Conservation (phyloP, 192 early-diverging fungal genomes). For the Umbelopsis sp. region DNA sequence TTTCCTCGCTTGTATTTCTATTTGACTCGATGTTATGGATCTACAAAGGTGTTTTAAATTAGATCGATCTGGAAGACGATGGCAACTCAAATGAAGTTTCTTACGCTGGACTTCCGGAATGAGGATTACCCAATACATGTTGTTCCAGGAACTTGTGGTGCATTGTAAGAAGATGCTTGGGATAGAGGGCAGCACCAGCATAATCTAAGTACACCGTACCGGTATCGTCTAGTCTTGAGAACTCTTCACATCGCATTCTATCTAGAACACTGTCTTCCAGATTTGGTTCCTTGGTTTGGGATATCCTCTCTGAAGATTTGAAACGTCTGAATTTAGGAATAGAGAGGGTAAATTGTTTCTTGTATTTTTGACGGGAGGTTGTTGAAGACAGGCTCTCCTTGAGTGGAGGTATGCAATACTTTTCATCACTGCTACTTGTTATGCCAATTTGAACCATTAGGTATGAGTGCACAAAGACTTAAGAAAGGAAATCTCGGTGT, state of each 20-base stretch:
- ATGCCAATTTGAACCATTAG: too few relatives aligned
- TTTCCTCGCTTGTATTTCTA: background rate
- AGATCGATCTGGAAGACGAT: background rate
- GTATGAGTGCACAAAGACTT: too few relatives aligned
- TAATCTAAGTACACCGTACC: background rate
- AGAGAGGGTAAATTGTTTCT: too few relatives aligned
- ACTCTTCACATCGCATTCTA: background rate
- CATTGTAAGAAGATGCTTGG: background rate
- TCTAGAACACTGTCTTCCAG: background rate
- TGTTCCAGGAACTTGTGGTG: background rate
- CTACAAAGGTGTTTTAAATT: background rate
- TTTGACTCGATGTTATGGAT: background rate
- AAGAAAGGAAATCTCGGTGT: too few relatives aligned
- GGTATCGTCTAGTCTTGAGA: background rate
- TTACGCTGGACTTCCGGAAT: slow-evolving; percentile 10
- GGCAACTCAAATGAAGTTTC: too few relatives aligned
- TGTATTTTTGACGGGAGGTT: too few relatives aligned
- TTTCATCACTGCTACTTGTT: too few relatives aligned
- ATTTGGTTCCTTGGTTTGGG: background rate
- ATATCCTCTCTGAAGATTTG: background rate
- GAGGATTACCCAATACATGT: background rate
- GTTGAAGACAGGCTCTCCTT: too few relatives aligned
- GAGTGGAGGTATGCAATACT: too few relatives aligned
- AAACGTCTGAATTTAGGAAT: too few relatives aligned
- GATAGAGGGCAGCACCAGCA: slow-evolving; percentile 2